Evolutionary conservation across 768 basidiomycete genomes (phyloP).

Genomic region (Pilatotrama ljubarskyi): DNA sequence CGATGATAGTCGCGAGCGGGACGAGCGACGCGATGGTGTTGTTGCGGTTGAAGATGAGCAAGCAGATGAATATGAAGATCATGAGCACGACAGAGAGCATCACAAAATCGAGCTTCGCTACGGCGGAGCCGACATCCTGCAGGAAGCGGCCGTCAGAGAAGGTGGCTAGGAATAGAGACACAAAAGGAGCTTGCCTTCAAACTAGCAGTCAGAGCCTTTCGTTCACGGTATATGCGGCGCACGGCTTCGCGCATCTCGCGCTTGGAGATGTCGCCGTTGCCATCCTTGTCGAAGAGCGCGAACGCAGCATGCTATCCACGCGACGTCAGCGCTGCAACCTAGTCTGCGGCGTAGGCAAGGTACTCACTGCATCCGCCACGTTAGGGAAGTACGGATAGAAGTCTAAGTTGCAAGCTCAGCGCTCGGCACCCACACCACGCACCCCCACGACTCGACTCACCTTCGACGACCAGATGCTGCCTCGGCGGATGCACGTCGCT

Average conservation of each 20-base stretch:
- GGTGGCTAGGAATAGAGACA: not conserved
- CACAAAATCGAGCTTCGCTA: slow-evolving; percentile 78
- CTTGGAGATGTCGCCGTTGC: slow-evolving; percentile 79
- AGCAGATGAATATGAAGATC: slow-evolving; percentile 62
- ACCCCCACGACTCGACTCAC: slow-evolving; percentile 34
- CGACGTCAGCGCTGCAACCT: not conserved
- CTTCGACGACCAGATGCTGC: slow-evolving; percentile 65
- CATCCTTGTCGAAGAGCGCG: slow-evolving; percentile 73
- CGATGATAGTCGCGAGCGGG: slow-evolving; percentile 75
- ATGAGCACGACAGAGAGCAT: slow-evolving; percentile 59
- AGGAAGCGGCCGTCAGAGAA: not conserved
- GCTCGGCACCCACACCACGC: not conserved
- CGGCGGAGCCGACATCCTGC: slow-evolving; percentile 70
- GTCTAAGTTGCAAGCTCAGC: slow-evolving; percentile 42
- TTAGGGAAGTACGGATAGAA: slow-evolving; percentile 77
- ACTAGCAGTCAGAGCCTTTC: slow-evolving; percentile 67
- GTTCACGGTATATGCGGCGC: slow-evolving; percentile 75
- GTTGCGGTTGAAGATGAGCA: slow-evolving; percentile 72
- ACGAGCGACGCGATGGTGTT: slow-evolving; percentile 73
- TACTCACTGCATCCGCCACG: slow-evolving; percentile 66
- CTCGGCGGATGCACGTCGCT: slow-evolving; percentile 60
- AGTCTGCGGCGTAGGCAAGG: not conserved
- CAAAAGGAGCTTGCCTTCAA: slow-evolving; percentile 52
- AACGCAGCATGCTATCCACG: slow-evolving; percentile 61
- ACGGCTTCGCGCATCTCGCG: slow-evolving; percentile 83